Evolutionary conservation across 768 basidiomycete species (phyloP).

Genomic region (Tricholoma matsutake): DNA sequence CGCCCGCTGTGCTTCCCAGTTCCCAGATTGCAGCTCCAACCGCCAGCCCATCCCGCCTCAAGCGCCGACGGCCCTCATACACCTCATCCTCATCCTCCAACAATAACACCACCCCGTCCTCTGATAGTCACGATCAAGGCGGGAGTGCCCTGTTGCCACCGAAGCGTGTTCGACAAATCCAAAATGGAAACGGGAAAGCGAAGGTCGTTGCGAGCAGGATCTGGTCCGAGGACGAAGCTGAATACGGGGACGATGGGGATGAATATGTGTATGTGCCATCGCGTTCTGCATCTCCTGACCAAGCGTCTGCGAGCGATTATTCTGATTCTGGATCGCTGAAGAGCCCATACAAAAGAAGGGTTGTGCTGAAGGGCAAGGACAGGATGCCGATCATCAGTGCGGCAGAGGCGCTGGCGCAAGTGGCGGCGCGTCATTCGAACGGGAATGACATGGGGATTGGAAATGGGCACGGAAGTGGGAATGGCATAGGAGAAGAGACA

Average conservation of each 20-base stretch:
- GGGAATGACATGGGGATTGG: conserved; percentile 1
- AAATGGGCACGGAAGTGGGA: neutral
- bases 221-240: conserved; percentile 8
- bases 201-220: neutral
- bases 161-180: conserved; percentile 11
- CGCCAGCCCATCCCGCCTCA: neutral
- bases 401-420: conserved; percentile 20
- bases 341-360: conserved; percentile 4
- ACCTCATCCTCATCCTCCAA: conserved; percentile 12
- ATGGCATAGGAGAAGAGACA: neutral
- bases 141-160: neutral
- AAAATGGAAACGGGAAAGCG: neutral
- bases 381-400: conserved; percentile 15
- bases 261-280: conserved; percentile 20
- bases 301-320: conserved; percentile 14
- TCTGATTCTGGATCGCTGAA: conserved; percentile 10
- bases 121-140: neutral
- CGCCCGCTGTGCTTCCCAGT: neutral
- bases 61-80: conserved; percentile 13
- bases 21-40: neutral
- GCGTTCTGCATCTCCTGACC: conserved; percentile 16
- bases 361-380: neutral
- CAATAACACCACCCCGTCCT: neutral
- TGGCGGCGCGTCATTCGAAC: conserved; percentile 9
- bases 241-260: conserved; percentile 13